Evolutionary conservation across 495 filamentous ascomycete genomes (phyloP), one percentile per base, ranked within the genome.

Genomic region (Penicillium turbatum): DNA sequence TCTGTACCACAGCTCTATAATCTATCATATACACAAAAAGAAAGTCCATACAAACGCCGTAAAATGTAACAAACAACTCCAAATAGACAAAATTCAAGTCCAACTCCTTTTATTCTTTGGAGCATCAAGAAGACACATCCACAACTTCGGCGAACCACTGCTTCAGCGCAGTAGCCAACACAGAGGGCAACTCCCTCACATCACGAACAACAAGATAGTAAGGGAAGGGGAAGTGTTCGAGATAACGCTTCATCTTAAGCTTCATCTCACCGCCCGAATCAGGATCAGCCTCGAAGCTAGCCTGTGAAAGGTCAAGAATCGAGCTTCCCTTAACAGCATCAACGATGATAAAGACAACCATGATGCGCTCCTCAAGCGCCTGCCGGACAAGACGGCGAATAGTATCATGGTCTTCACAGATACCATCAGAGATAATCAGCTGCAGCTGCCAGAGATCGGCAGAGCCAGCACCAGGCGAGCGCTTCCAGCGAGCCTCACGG

Each of bases 81-180:
- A 48, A 49, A 51, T 50, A 52, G 16, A 16, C 13, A 24, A 36
- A 30, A n/a, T n/a, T n/a, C n/a, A n/a, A n/a, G n/a, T 41, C 36
- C 38, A 59, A 59, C 27, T 11, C 48, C 37, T 40, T 56, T 56
- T 59, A 51, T 60, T n/a, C 24, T 57, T 29, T 11, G 12, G 26
- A 32, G 47, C 29, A 43, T 66, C 62, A 77, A 24, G 70, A 73
- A 26, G 73, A 75, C 29, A 76, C 74, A 72, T 84, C 84, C 47
- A 84, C 87, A 54, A 97, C 90, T 78, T 99, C 95, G 2, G 84
- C 83, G 81, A 99, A 95, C 93, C 95, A 97, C 60, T 92, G 92
- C 69, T 92, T 88, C 72, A 99, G 78, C 54, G 95, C 82, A 55
- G 83, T 86, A 17, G 90, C 89, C 72, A 97, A 69, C 48, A 96